Evolutionary conservation across 2,329 filamentous ascomycete species (phyloP), one percentile per base, ranked within the genome.

Genomic region (Pseudogymnoascus sp.): DNA sequence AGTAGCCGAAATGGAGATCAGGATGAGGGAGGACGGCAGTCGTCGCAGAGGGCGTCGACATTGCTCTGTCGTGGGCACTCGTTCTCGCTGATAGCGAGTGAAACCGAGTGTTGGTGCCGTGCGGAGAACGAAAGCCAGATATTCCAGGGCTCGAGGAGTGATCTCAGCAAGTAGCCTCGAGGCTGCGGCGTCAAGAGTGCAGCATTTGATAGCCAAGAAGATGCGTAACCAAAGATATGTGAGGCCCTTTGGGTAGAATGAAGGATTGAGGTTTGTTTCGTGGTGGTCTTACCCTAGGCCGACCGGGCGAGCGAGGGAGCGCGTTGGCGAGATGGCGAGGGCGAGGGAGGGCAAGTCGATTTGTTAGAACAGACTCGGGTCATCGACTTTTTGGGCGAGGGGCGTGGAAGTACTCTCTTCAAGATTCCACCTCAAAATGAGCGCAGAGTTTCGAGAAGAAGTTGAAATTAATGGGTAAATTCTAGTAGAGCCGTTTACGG

Each of bases 31-130:
- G 80, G 68, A 86, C 88, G 72, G 86, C 86, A 74, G 87, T 89
- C 71, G 87, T 87, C 72, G 87, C 89, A 66, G 89, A 91, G 69
- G 90, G 89, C 69, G 89, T 92, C 80, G 90, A 92, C 90, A 93
- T 92, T 66, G 65, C 69, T 58, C 59, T 49, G 33, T 59, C 55
- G 35, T 39, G 55, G 55, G 55, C 43, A 49, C 43, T 49, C 4
- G 19, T 23, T 49, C 43, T 49, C 43, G 43, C 43, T 49, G 43
- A 49, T 49, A 49, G 43, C 23, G 43, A 49, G 43, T 49, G 43
- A 49, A 49, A 49, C 43, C 43, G 43, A 49, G 43, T 29, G 43
- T 49, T 49, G 43, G 43, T 49, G 43, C 43, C 12, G 43, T 49
- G 43, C 43, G 43, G 43, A 49, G 43, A 49, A 49, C 6, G 23